Evolutionary conservation across 306 rosid species (phyloP).

Genomic region (Cucurbita moschata): DNA sequence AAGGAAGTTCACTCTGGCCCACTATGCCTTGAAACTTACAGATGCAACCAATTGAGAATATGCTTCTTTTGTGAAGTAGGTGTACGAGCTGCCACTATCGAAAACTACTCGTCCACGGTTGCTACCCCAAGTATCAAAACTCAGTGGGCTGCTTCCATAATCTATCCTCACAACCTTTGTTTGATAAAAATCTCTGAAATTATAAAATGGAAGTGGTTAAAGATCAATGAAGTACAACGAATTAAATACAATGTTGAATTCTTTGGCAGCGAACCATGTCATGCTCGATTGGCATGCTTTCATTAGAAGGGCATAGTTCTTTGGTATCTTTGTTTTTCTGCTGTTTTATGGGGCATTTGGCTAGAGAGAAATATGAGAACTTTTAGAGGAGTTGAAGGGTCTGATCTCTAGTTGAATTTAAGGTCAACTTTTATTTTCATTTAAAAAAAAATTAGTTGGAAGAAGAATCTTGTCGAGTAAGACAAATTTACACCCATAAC

Average conservation of each 20-base stretch:
- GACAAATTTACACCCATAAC: not conserved
- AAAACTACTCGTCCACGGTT: conserved; percentile 36
- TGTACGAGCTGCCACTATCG: conserved; percentile 77
- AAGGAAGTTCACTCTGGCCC: not conserved
- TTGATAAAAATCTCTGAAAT: conserved; percentile 46
- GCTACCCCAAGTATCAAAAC: conserved; percentile 25
- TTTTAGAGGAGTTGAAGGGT: not conserved
- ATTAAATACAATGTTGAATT: not conserved
- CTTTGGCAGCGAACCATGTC: not conserved
- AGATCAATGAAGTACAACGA: not conserved
- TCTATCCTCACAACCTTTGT: conserved; percentile 34
- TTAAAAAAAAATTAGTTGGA: not conserved
- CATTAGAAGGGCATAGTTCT: not conserved
- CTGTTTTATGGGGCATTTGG: not conserved
- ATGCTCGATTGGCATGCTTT: not conserved
- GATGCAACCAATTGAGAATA: conserved; percentile 47
- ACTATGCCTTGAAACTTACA: conserved; percentile 27
- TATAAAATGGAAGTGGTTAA: not conserved
- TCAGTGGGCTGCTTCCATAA: conserved; percentile 41
- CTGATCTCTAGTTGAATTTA: not conserved
- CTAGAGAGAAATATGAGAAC: not conserved
- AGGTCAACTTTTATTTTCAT: not conserved
- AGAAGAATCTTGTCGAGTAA: not conserved
- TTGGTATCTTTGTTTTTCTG: not conserved
- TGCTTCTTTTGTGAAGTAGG: conserved; percentile 51